Conservation (phyloP, 768 basidiomycete genomes). For the Naganishia onofrii region DNA sequence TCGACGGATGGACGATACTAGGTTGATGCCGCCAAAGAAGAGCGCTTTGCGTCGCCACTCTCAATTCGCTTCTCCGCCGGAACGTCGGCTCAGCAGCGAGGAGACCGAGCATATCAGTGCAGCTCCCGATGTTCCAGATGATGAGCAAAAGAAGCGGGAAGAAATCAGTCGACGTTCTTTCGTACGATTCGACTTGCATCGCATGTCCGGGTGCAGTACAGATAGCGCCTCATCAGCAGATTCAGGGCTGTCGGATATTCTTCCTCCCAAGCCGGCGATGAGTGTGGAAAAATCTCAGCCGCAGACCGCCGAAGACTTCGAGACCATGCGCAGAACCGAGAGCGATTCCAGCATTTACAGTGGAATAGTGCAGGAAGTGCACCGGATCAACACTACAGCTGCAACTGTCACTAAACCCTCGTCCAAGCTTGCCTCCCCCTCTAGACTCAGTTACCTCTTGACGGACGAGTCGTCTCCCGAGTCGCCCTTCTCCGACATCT, state of each 20-base stretch:
- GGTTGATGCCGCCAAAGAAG: slow-evolving; percentile 20
- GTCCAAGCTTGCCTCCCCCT: neutral
- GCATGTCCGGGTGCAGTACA: slow-evolving; percentile 6
- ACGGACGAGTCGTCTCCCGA: neutral
- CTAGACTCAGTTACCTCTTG: slow-evolving; percentile 7
- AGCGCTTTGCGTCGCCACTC: slow-evolving; percentile 5
- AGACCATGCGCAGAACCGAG: neutral
- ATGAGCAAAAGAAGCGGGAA: neutral
- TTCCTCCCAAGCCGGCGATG: neutral
- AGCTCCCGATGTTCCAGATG: neutral
- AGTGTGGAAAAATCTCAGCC: neutral
- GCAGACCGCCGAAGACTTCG: neutral
- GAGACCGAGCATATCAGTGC: neutral
- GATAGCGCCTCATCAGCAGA: neutral
- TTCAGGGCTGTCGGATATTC: slow-evolving; percentile 4
- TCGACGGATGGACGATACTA: slow-evolving; percentile 2
- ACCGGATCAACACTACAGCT: neutral
- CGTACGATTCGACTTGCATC: slow-evolving; percentile 17
- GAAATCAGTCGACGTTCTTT: slow-evolving; percentile 7
- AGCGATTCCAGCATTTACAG: slow-evolving; percentile 4
- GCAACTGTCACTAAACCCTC: neutral
- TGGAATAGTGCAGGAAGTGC: neutral
- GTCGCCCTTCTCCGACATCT: slow-evolving; percentile 13
- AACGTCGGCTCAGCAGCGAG: neutral
- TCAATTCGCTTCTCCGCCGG: neutral